Evolutionary conservation across 441 rosid genomes (phyloP).

Genomic region (Cnidoscolus chayamansa): DNA sequence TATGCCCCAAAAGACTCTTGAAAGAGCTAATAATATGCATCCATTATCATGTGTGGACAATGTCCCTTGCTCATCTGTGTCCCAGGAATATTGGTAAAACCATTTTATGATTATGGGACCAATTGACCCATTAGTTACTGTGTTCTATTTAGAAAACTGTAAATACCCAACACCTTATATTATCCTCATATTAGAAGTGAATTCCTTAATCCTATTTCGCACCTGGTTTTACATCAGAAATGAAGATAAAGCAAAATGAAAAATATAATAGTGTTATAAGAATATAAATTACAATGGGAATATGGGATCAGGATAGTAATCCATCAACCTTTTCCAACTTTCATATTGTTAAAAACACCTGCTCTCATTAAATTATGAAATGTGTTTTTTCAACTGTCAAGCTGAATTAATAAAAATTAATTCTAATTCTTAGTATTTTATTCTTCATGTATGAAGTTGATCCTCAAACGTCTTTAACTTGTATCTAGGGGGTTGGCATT

Average conservation of each 20-base stretch:
- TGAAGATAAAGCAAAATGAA: too few relatives aligned
- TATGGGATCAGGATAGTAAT: too few relatives aligned
- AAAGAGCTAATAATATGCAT: slow-evolving; percentile 1
- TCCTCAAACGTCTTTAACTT: neutral
- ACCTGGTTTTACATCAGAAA: too few relatives aligned
- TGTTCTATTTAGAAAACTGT: too few relatives aligned
- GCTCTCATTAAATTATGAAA: neutral
- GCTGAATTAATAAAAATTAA: too few relatives aligned
- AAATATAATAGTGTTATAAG: too few relatives aligned
- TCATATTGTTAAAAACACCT: too few relatives aligned
- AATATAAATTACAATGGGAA: too few relatives aligned
- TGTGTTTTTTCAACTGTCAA: neutral
- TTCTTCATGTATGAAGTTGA: neutral
- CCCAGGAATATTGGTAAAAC: neutral
- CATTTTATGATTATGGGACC: neutral
- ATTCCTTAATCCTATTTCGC: neutral
- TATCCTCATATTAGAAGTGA: neutral
- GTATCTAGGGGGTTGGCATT: too few relatives aligned
- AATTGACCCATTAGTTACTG: neutral
- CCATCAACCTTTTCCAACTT: too few relatives aligned
- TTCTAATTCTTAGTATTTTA: neutral
- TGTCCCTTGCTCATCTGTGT: neutral
- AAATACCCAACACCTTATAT: neutral
- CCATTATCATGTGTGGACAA: neutral
- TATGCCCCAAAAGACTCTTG: neutral